phyloP scores from a whole-genome alignment of 331 rosid species.

The Quercus phellos region DNA sequence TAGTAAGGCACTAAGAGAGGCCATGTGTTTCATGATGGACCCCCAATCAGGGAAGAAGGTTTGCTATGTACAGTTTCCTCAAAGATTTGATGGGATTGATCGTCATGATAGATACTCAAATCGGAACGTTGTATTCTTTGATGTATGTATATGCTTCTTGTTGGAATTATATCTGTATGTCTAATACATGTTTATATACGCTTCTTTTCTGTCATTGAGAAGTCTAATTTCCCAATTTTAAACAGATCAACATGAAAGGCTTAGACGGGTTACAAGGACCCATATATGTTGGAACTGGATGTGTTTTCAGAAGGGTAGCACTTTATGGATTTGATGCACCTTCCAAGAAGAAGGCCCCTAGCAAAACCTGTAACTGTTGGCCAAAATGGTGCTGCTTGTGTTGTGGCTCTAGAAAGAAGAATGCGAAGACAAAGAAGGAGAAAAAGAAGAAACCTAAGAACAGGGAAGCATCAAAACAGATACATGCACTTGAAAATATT shows the following conservation, averaged over 20 bases:
- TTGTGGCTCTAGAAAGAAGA: constrained; percentile 63
- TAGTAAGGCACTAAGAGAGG: constrained; percentile 95
- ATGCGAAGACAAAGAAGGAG: constrained; percentile 50
- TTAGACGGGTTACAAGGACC: constrained; percentile 97
- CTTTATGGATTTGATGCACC: constrained; percentile 96
- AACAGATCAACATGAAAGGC: constrained; percentile 98
- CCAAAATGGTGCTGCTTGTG: constrained; percentile 89
- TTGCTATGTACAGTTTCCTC: constrained; percentile 97
- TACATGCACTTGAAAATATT: constrained; percentile 92
- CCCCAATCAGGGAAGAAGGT: constrained; percentile 86
- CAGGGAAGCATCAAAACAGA: constrained; percentile 91
- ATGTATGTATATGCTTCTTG: constrained; percentile 48
- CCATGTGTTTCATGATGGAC: constrained; percentile 99
- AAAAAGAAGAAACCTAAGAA: constrained; percentile 74
- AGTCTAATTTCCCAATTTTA: constrained; percentile 18
- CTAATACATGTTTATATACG: background rate
- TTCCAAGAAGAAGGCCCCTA: constrained; percentile 68
- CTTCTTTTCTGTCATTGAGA: background rate
- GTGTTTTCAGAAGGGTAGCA: constrained; percentile 88
- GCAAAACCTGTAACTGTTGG: constrained; percentile 94
- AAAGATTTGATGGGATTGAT: constrained; percentile 98
- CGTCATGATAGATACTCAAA: constrained; percentile 94
- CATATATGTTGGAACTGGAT: constrained; percentile 96
- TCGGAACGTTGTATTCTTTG: constrained; percentile 94
- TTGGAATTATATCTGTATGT: background rate